phyloP scores from a whole-genome alignment of 768 basidiomycete species.

The Boletellus sp. region DNA sequence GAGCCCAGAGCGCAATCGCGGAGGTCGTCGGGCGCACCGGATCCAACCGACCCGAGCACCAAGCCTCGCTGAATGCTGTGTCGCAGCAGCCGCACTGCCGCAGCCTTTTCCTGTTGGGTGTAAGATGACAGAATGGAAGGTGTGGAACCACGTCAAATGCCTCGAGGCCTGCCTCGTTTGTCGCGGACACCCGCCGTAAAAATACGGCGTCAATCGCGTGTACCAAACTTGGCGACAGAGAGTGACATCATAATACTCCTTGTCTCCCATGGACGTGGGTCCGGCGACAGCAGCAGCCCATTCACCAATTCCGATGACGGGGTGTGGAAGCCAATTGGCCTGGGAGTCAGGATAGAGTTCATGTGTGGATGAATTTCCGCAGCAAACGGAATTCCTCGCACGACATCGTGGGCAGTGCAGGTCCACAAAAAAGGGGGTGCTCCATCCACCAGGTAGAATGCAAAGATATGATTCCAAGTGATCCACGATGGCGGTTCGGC shows the following conservation, averaged over 20 bases:
- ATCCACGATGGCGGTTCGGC: not conserved
- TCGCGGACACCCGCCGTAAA: conserved; percentile 6
- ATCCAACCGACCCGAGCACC: not conserved
- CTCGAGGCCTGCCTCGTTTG: conserved; percentile 30
- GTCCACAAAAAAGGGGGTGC: conserved; percentile 8
- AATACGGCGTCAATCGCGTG: conserved; percentile 11
- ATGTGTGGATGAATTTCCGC: conserved; percentile 1
- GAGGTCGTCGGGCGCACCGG: no score
- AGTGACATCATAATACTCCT: conserved; percentile 2
- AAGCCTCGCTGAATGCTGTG: conserved; percentile 5
- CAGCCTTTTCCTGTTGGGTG: not conserved
- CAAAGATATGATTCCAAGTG: not conserved
- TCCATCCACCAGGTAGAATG: conserved; percentile 5
- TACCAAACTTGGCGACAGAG: conserved; percentile 3
- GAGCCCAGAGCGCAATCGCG: not conserved
- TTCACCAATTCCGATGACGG: not conserved
- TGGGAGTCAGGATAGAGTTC: not conserved
- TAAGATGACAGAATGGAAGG: conserved; percentile 14
- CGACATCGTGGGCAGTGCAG: conserved; percentile 8
- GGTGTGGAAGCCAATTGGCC: not conserved
- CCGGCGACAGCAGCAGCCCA: not conserved
- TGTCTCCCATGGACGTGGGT: not conserved
- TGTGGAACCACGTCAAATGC: conserved; percentile 21
- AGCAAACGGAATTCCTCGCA: not conserved
- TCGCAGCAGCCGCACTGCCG: conserved; percentile 4